phyloP scores from a whole-genome alignment of 306 rosid species.

The Glycine soja region DNA sequence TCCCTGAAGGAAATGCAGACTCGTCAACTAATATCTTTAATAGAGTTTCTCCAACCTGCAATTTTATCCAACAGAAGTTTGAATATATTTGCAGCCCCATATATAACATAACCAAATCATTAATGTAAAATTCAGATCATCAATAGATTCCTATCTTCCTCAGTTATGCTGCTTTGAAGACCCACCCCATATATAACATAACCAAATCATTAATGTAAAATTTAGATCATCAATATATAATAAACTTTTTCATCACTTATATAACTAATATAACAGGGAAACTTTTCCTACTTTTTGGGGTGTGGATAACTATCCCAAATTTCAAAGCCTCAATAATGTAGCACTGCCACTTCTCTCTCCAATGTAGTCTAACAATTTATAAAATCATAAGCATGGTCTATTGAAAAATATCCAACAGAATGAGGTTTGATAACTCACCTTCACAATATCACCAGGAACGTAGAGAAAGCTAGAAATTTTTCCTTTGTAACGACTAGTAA shows the following conservation, averaged over 20 bases:
- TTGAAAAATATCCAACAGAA: conserved; percentile 23
- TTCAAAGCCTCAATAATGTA: neutral
- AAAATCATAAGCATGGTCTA: neutral
- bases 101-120: conserved; percentile 27
- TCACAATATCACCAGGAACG: conserved; percentile 87
- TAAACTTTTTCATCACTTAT: neutral
- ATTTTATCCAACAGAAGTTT: conserved; percentile 42
- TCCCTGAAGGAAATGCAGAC: conserved; percentile 45
- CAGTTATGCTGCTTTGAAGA: neutral
- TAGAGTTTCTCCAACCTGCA: conserved; percentile 95
- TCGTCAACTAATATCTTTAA: conserved; percentile 63
- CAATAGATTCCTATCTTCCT: conserved; percentile 4
- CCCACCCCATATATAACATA: neutral
- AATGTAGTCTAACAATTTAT: conserved; percentile 16
- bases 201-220: conserved; percentile 30
- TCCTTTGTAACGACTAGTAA: conserved; percentile 94
- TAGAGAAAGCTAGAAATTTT: conserved; percentile 65
- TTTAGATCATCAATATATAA: neutral
- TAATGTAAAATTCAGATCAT: neutral
- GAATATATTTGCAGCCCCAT: conserved; percentile 13
- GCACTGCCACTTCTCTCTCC: neutral
- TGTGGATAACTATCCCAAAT: neutral
- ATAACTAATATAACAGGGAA: conserved; percentile 5
- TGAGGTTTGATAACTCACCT: conserved; percentile 57
- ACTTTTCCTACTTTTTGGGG: neutral